phyloP scores from a whole-genome alignment of 2,329 filamentous ascomycete species.

The Venturia pyrina region DNA sequence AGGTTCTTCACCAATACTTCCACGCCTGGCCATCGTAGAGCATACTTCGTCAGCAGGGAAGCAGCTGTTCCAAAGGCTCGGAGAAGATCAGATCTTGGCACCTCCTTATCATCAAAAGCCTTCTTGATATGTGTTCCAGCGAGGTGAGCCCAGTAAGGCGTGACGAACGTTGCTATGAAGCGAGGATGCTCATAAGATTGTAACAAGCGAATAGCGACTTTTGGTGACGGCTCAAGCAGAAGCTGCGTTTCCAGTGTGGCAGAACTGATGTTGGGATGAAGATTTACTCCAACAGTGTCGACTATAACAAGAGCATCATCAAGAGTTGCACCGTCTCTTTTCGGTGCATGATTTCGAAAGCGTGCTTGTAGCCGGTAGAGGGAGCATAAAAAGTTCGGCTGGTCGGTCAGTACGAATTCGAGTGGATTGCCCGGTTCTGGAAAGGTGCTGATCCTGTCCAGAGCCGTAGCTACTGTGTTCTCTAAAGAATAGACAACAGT shows the following conservation, averaged over 20 bases:
- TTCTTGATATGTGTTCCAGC: background rate
- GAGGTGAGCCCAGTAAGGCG: background rate
- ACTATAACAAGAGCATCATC: background rate
- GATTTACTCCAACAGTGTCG: background rate
- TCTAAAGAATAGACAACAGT: constrained; percentile 21
- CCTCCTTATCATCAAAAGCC: background rate
- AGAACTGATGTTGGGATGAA: background rate
- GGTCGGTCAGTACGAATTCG: constrained; percentile 20
- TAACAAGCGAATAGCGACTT: background rate
- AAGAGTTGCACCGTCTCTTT: background rate
- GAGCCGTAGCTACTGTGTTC: constrained; percentile 25
- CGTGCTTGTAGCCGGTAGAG: constrained; percentile 26
- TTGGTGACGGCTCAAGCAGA: background rate
- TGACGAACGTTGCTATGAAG: background rate
- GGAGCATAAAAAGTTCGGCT: constrained; percentile 25
- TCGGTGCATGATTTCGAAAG: constrained; percentile 20
- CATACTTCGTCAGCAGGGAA: background rate
- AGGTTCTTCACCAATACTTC: background rate
- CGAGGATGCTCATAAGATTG: background rate
- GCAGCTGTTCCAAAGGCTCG: background rate
- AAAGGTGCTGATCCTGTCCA: constrained; percentile 24
- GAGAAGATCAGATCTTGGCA: background rate
- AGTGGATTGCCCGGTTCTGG: constrained; percentile 23
- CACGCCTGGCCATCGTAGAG: background rate
- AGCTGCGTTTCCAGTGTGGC: background rate